Evolutionary conservation across 345 rosid genomes (phyloP).

Genomic region (Salix brachista): DNA sequence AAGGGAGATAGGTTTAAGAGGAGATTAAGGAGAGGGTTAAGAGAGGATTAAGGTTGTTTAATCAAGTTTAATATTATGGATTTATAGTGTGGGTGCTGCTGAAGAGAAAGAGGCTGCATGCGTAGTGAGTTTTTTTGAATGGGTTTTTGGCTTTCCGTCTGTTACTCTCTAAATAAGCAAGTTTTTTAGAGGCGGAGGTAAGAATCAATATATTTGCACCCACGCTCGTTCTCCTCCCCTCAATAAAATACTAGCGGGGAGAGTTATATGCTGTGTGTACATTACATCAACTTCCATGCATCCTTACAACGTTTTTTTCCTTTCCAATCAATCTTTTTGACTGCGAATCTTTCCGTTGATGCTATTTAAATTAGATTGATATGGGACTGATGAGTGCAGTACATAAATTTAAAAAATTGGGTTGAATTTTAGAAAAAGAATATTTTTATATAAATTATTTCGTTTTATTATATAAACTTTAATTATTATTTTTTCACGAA

Average conservation of each 20-base stretch:
- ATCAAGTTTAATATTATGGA: neutral
- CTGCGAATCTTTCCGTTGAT: too few relatives aligned
- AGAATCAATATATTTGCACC: neutral
- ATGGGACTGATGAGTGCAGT: too few relatives aligned
- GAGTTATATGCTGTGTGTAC: neutral
- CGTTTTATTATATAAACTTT: too few relatives aligned
- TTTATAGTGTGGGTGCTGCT: neutral
- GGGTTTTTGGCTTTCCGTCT: neutral
- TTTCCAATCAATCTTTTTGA: too few relatives aligned
- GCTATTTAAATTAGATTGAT: too few relatives aligned
- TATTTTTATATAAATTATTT: too few relatives aligned
- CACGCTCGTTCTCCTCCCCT: neutral
- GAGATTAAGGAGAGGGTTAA: neutral
- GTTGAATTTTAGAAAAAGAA: too few relatives aligned
- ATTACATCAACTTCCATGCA: neutral
- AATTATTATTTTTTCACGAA: too few relatives aligned
- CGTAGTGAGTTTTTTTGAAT: neutral
- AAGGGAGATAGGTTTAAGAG: neutral
- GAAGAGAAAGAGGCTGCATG: neutral
- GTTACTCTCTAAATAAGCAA: neutral
- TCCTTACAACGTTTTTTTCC: too few relatives aligned
- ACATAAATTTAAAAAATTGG: too few relatives aligned
- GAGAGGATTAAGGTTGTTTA: neutral
- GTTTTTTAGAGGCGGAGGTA: conserved; percentile 23
- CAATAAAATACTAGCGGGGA: neutral